A percentile compares a stretch with the other conserved stretches of the same genome.
Conservation (phyloP, 2,329 filamentous ascomycete genomes). For the Exophiala phaeomuriformis region DNA sequence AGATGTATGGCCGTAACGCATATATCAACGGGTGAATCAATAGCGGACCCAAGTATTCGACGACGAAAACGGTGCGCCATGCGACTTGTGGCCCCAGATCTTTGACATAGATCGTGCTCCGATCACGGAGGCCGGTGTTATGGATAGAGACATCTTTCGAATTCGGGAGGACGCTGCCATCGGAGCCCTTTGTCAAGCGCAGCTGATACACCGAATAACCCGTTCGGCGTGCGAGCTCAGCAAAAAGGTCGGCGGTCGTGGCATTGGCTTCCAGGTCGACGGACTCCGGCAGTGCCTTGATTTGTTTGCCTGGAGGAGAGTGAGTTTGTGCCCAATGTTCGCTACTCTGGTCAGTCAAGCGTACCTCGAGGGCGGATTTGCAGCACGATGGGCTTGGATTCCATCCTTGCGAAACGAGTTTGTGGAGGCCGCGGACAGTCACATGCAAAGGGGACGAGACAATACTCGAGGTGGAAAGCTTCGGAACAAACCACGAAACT, state of each 20-base stretch:
- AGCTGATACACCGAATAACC: constrained; percentile 53
- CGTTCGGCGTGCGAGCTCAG: constrained; percentile 48
- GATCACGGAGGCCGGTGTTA: constrained; percentile 51
- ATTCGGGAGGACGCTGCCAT: constrained; percentile 53
- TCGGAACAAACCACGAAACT: too few relatives aligned
- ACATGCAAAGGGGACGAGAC: not conserved
- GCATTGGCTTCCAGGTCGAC: constrained; percentile 47
- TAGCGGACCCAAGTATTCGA: constrained; percentile 90
- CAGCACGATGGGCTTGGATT: constrained; percentile 35
- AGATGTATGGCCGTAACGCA: constrained; percentile 64
- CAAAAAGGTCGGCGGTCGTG: constrained; percentile 51
- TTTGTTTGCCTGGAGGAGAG: constrained; percentile 49
- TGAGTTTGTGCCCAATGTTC: constrained; percentile 2
- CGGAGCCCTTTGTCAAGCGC: constrained; percentile 57
- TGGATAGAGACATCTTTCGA: constrained; percentile 46
- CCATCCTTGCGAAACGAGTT: constrained; percentile 26
- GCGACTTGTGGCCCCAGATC: constrained; percentile 84
- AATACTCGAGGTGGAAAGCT: too few relatives aligned
- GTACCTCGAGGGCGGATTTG: constrained; percentile 39
- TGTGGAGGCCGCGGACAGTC: not conserved
- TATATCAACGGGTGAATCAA: constrained; percentile 73
- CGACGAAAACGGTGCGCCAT: constrained; percentile 88
- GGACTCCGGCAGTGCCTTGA: constrained; percentile 53
- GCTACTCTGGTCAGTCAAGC: constrained; percentile 5
- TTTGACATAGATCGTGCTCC: constrained; percentile 71